Conservation (phyloP, 2,329 filamentous ascomycete genomes). For the Alternaria arborescens region DNA sequence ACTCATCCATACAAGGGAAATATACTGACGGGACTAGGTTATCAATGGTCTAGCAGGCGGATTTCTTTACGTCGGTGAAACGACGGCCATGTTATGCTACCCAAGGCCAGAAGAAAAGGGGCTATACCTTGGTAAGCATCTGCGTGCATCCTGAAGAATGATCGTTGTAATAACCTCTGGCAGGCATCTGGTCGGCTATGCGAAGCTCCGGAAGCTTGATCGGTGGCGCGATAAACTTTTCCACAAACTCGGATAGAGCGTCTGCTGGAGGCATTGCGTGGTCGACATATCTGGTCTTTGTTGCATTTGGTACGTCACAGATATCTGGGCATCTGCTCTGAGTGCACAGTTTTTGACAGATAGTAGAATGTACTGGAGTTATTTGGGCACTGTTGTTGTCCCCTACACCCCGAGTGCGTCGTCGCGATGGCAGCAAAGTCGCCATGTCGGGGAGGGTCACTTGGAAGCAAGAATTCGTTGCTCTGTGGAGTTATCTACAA, state of each 20-base stretch:
- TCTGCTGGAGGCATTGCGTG: constrained; percentile 12
- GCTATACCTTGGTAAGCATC: constrained; percentile 14
- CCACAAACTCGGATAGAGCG: constrained; percentile 11
- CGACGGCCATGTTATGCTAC: constrained; percentile 22
- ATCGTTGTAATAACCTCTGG: background rate
- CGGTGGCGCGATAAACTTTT: constrained; percentile 21
- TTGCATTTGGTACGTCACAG: constrained; percentile 12
- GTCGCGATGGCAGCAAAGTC: constrained; percentile 8
- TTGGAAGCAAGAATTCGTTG: constrained; percentile 11
- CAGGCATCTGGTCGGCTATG: constrained; percentile 22
- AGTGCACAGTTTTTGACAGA: background rate
- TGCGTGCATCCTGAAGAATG: background rate
- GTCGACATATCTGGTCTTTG: constrained; percentile 19
- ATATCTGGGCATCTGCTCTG: background rate
- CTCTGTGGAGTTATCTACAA: constrained; percentile 7
- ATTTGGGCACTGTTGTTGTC: constrained; percentile 16
- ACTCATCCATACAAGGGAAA: background rate
- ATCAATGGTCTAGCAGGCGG: constrained; percentile 15
- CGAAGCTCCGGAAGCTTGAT: constrained; percentile 20
- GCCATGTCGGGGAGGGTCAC: constrained; percentile 1
- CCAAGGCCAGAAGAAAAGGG: constrained; percentile 18
- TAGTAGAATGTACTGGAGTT: constrained; percentile 15
- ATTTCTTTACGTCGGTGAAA: constrained; percentile 19
- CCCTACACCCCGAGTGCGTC: constrained; percentile 8
- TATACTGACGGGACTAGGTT: constrained; percentile 1